phyloP scores from a whole-genome alignment of 2,329 filamentous ascomycete genomes.

The Neurospora sp. region DNA sequence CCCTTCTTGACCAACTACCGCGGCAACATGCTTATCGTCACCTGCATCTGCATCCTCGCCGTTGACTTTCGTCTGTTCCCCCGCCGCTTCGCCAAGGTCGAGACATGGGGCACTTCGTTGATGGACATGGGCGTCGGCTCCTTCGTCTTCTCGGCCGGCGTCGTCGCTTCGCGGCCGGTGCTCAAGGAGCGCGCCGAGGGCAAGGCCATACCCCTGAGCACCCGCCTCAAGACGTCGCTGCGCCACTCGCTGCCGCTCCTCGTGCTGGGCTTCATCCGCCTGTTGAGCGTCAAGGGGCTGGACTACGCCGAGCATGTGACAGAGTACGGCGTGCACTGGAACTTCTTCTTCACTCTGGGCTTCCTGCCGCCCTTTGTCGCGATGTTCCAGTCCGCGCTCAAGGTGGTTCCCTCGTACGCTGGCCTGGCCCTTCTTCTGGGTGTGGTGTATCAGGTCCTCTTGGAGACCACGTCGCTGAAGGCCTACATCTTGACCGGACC shows the following conservation, averaged over 20 bases:
- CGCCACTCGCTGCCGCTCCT: conserved; percentile 79
- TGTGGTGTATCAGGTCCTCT: conserved; percentile 60
- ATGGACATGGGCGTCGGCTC: conserved; percentile 98
- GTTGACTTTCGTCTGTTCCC: conserved; percentile 94
- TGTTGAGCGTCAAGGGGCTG: conserved; percentile 84
- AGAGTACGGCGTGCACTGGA: conserved; percentile 98
- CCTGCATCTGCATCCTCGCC: conserved; percentile 85
- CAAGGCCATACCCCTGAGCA: conserved; percentile 36
- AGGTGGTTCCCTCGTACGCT: conserved; percentile 66
- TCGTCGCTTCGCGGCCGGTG: conserved; percentile 78
- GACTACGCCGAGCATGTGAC: conserved; percentile 97
- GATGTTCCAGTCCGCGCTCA: conserved; percentile 63
- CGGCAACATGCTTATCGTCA: conserved; percentile 82
- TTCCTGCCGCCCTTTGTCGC: conserved; percentile 84
- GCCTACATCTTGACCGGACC: conserved; percentile 75
- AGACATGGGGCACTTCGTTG: conserved; percentile 98
- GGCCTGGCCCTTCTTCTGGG: conserved; percentile 61
- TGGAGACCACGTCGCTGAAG: conserved; percentile 72
- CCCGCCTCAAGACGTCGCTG: conserved; percentile 55
- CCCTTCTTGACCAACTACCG: conserved; percentile 90
- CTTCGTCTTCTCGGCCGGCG: conserved; percentile 88
- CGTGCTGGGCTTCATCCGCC: conserved; percentile 66
- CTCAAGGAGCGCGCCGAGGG: conserved; percentile 57
- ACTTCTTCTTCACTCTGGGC: conserved; percentile 96
- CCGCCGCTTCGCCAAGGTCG: conserved; percentile 90